phyloP scores from a whole-genome alignment of 345 rosid genomes.

The Linum trigynum region DNA sequence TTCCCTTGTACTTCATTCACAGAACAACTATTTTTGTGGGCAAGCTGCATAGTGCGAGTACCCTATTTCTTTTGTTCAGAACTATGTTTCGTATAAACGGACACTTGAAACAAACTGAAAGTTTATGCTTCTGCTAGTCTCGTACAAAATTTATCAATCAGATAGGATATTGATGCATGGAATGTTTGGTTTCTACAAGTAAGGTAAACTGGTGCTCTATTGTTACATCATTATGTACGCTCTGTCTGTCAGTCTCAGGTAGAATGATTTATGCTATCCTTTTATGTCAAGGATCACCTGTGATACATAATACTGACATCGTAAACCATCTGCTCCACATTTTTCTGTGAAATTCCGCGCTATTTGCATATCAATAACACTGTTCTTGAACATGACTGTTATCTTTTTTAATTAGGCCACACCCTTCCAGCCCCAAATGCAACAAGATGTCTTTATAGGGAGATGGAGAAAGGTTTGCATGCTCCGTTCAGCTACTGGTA shows the following conservation, averaged over 20 bases:
- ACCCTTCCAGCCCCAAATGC: conserved; percentile 80
- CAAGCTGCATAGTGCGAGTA: no score
- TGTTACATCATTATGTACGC: neutral
- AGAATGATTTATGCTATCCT: neutral
- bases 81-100: no score
- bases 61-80: no score
- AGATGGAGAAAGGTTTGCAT: conserved; percentile 91
- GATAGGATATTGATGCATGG: neutral
- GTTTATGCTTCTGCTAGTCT: neutral
- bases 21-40: no score
- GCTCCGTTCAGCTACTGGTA: conserved; percentile 92
- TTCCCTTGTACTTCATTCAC: neutral
- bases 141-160: neutral
- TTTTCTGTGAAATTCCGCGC: neutral
- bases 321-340: neutral
- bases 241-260: neutral
- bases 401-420: conserved; percentile 62
- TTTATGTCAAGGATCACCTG: no score
- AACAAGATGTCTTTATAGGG: conserved; percentile 81
- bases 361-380: neutral
- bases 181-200: neutral
- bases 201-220: no score
- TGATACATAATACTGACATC: neutral
- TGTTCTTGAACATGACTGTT: conserved; percentile 16
- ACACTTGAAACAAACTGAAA: no score